Base-by-base conservation (phyloP, 805 yeast species). In the Kluyveromyces lactis region DNA sequence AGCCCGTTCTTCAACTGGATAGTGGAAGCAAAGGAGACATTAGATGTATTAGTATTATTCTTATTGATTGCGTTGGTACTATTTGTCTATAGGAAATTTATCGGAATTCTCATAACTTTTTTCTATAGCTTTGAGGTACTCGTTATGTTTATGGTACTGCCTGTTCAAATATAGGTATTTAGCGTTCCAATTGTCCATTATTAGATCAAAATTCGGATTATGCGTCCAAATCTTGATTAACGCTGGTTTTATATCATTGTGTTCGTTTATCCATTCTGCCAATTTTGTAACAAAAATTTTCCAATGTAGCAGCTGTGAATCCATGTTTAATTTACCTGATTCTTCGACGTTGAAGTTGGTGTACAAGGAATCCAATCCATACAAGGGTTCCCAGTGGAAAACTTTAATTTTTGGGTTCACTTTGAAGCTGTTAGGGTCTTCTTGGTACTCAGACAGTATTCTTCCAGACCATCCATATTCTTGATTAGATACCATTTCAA, bases 401-500 rank as follows among this genome's bases (percentile, higher is more conserved):
- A 43, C 33, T 18, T 39, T 31, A 5, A 33, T 34, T 3, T 26
- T 29, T 4, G 24, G 23, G 26, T 26, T 30, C 10, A 17, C 19
- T n/a, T 34, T 34, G 15, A 15, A 34, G 15, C 12, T n/a, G 3
- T 11, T 16, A 4, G 18, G 30, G 12, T 16, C 15, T 2, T 26
- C 6, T 17, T 17, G 10, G 21, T 24, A 34, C 3, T 31, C 31
- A 1, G 28, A 13, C 17, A 43, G 31, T 1, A 60, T 17, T 3
- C 38, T 41, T 4, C 45, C 38, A 35, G 68, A 60, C 95, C 95
- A 86, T 2, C 95, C 95, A 55, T 77, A 86, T 55, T 87, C 94
- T 42, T 79, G 73, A 39, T 68, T 72, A 4, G 90, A 79, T 2
- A 86, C 77, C 24, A 84, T 69, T 45, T 81, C 77, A 40, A 77